A percentile compares a stretch with the other conserved stretches of the same genome.
Conservation (phyloP, 257 asterid genomes). For the Solanum appendiculatum region DNA sequence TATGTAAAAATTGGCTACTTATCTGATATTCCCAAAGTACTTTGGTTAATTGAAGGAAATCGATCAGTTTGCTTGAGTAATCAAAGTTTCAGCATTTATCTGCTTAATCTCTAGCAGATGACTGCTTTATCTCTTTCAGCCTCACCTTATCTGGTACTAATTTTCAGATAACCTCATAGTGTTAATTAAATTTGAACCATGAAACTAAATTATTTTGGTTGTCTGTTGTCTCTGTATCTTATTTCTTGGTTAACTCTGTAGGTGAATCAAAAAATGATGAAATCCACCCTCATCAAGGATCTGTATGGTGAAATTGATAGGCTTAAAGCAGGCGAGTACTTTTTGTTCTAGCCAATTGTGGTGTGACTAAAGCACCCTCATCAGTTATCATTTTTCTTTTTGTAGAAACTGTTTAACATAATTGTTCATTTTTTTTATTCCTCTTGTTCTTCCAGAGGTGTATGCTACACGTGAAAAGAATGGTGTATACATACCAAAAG, state of each 20-base stretch:
- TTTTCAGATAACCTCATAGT: neutral
- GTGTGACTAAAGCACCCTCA: neutral
- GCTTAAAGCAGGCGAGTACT: neutral
- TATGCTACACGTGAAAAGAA: slow-evolving; percentile 1
- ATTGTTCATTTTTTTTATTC: neutral
- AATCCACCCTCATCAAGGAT: neutral
- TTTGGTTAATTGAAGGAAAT: neutral
- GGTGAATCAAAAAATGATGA: slow-evolving; percentile 82
- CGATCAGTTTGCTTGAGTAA: neutral
- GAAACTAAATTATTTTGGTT: neutral
- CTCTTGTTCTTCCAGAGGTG: neutral
- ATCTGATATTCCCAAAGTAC: neutral
- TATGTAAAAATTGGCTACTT: neutral
- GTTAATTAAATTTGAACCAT: neutral
- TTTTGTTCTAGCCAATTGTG: neutral
- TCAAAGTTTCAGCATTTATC: neutral
- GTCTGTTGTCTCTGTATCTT: neutral
- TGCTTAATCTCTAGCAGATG: neutral
- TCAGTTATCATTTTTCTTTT: neutral
- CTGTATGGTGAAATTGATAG: neutral
- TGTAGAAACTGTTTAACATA: neutral
- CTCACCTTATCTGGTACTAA: neutral
- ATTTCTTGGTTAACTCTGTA: slow-evolving; percentile 5
- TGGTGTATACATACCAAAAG: slow-evolving; percentile 11
- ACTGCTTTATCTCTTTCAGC: neutral